phyloP scores from a whole-genome alignment of 1,284 basidiomycete species.

The Limonomyces culmigenus region DNA sequence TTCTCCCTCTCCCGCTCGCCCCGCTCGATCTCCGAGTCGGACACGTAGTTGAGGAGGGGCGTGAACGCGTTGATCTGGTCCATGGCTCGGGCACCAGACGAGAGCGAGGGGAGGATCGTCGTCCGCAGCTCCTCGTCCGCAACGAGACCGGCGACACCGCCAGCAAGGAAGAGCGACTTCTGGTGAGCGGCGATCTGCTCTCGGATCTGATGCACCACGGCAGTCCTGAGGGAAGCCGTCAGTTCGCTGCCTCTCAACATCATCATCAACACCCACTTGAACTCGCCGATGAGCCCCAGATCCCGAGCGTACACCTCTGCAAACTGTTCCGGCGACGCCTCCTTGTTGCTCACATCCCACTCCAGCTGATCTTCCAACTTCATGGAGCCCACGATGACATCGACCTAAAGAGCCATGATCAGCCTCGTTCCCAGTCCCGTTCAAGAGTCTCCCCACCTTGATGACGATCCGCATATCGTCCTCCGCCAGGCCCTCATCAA shows the following conservation, averaged over 20 bases:
- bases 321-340: constrained; percentile 83
- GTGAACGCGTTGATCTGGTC: constrained; percentile 71
- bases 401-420: constrained; percentile 39
- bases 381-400: constrained; percentile 88
- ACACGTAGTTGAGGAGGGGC: constrained; percentile 78
- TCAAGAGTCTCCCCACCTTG: constrained; percentile 40
- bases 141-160: constrained; percentile 64
- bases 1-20: constrained; percentile 90
- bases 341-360: constrained; percentile 81
- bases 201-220: constrained; percentile 88
- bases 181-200: constrained; percentile 90
- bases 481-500: constrained; percentile 39
- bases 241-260: background rate
- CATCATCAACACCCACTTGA: constrained; percentile 46
- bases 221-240: constrained; percentile 45
- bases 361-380: constrained; percentile 97
- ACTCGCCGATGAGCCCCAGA: constrained; percentile 84
- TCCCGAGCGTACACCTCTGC: constrained; percentile 80
- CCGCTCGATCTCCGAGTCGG: constrained; percentile 75
- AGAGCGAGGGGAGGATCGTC: constrained; percentile 74
- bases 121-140: constrained; percentile 86
- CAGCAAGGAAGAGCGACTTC: constrained; percentile 84
- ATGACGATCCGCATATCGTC: constrained; percentile 86
- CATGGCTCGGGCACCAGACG: constrained; percentile 51
- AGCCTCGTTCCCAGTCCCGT: background rate